These are phyloP conservation scores for Filobasidium uniguttulatum DNA, from an alignment of 1,284 basidiomycete genomes.

Conservation along the genomic window DNA sequence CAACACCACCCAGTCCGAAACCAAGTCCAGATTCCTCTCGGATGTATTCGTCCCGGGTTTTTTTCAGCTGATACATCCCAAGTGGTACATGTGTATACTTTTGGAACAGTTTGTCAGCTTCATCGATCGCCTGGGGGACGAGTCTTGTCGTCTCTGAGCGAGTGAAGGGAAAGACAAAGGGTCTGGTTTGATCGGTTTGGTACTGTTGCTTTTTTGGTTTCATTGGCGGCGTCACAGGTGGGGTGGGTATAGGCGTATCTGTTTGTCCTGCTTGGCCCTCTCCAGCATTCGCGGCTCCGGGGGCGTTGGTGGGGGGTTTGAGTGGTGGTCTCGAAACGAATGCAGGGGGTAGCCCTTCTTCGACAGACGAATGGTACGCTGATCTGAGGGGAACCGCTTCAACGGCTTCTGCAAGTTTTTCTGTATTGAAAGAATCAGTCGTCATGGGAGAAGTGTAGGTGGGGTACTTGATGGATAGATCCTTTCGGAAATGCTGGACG, in stretches of 20 bases:
- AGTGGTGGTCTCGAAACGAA: constrained; percentile 8
- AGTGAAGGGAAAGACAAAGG: constrained; percentile 93
- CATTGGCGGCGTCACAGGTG: constrained; percentile 56
- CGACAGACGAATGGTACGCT: constrained; percentile 64
- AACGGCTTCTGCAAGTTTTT: constrained; percentile 72
- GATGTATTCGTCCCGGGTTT: constrained; percentile 86
- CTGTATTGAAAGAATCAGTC: constrained; percentile 23
- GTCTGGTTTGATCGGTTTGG: constrained; percentile 88
- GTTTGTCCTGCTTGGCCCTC: too few relatives aligned
- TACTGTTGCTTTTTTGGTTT: constrained; percentile 98
- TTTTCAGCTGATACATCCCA: constrained; percentile 85
- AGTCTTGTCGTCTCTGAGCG: constrained; percentile 39
- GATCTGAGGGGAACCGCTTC: constrained; percentile 85
- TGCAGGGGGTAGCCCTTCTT: constrained; percentile 21
- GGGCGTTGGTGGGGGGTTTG: not conserved
- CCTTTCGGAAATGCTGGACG: constrained; percentile 69
- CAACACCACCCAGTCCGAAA: not conserved
- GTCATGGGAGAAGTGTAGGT: constrained; percentile 46
- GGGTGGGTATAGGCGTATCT: constrained; percentile 75
- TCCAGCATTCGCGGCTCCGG: too few relatives aligned
- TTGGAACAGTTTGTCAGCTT: constrained; percentile 81
- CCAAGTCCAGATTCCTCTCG: constrained; percentile 79
- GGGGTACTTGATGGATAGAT: constrained; percentile 85
- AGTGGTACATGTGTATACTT: constrained; percentile 83
- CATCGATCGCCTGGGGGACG: constrained; percentile 88